These are phyloP conservation scores for Pinus taeda DNA, from an alignment of 75 land plant species.

Conservation along the genomic window DNA sequence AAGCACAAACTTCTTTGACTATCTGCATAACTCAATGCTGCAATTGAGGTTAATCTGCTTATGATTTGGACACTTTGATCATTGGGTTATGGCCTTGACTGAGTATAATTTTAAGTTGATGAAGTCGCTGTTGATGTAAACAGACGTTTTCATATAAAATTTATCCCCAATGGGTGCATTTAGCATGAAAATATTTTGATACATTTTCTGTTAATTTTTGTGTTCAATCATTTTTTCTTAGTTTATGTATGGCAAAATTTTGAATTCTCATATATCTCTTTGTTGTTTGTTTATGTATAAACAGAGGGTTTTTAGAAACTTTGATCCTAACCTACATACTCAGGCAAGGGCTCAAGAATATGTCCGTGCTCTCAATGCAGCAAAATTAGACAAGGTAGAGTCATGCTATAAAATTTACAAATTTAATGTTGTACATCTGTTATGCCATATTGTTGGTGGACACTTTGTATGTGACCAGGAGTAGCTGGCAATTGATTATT, in stretches of 20 bases:
- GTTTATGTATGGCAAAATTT: background rate
- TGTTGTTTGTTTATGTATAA: background rate
- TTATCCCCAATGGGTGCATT: background rate
- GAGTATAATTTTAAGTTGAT: background rate
- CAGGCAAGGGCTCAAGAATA: constrained; percentile 89
- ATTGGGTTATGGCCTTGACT: background rate
- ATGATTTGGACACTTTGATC: background rate
- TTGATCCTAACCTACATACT: constrained; percentile 70
- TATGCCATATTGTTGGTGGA: background rate
- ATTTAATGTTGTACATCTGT: background rate
- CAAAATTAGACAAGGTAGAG: constrained; percentile 81
- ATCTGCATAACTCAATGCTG: background rate
- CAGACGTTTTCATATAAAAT: background rate
- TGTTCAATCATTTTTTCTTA: background rate
- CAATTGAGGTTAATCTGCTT: background rate
- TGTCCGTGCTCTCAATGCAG: constrained; percentile 85
- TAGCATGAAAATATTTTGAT: background rate
- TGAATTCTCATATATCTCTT: background rate
- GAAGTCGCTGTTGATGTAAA: background rate
- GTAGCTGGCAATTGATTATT: background rate
- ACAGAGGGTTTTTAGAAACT: constrained; percentile 78
- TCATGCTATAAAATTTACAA: background rate
- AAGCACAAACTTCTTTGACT: background rate
- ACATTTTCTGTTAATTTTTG: background rate
- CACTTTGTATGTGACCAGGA: background rate